Evolutionary conservation across 31 red algal genomes (phyloP).

Genomic region (Asparagopsis taxiformis): DNA sequence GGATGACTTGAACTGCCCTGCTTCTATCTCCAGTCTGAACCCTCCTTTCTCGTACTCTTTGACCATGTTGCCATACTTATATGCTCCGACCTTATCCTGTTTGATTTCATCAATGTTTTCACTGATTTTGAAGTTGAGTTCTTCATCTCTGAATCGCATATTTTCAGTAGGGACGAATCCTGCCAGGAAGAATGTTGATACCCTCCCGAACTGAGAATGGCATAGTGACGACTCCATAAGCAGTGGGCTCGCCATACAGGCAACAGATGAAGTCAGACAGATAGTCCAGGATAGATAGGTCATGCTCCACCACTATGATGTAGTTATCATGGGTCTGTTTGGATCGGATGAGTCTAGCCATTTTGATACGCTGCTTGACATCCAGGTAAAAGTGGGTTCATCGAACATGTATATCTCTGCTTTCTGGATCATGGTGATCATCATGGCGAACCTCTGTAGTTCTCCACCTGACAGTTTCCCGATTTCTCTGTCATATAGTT

Average conservation of each 20-base stretch:
- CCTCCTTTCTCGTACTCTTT: conserved; percentile 84
- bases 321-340: conserved; percentile 72
- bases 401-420: conserved; percentile 99
- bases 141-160: conserved; percentile 87
- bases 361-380: conserved; percentile 86
- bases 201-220: conserved; percentile 97
- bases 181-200: conserved; percentile 98
- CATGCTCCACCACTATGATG: conserved; percentile 98
- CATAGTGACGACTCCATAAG: conserved; percentile 96
- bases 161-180: conserved; percentile 99
- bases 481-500: conserved; percentile 85
- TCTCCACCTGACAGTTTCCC: conserved; percentile 87
- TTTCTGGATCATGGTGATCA: conserved; percentile 74
- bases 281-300: conserved; percentile 96
- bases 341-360: conserved; percentile 85
- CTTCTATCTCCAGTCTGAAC: conserved; percentile 85
- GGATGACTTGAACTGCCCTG: conserved; percentile 92
- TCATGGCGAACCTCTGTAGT: conserved; percentile 92
- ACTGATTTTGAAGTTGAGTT: conserved; percentile 83
- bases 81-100: conserved; percentile 80
- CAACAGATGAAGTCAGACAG: conserved; percentile 97
- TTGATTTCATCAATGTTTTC: conserved; percentile 81
- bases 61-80: conserved; percentile 81
- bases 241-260: conserved; percentile 91
- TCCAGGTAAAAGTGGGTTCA: conserved; percentile 97